Evolutionary conservation across 2,329 filamentous ascomycete species (phyloP), one percentile per base, ranked within the genome.

Genomic region (Xylaria sp.): DNA sequence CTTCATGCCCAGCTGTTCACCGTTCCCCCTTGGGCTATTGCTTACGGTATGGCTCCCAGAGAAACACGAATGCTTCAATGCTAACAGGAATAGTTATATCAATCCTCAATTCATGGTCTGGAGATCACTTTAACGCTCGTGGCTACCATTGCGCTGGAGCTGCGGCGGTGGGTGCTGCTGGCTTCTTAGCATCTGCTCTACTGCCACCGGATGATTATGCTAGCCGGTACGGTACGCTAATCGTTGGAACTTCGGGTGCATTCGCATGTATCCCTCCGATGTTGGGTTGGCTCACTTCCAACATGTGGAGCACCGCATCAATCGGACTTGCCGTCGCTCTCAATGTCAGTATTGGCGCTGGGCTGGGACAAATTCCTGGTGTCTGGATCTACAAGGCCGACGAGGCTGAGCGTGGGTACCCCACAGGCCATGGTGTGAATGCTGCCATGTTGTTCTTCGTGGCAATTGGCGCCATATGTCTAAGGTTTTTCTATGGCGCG

Each of bases 311-410:
- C 64, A 92, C 91, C 0, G 87, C 88, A 0, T 86, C 90, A 0
- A 87, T 88, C 0, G 91, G 91, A 0, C 83, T 93, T 12, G 91
- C 90, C 1, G 91, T 93, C 64, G 91, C 90, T 0, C 79, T 93
- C 70, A 92, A 93, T 71, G 87, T 93, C 18, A 89, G 88, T 1
- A 84, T 91, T 36, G 85, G 85, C 58, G 90, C 90, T 0, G 90
- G 90, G 0, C 84, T 90, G 0, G 91, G 91, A 0, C 91, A 93
- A 78, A 93, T 93, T 49, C 86, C 89, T 0, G 91, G 90, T 0
- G 89, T 92, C 0, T 93, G 90, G 90, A 92, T 92, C 70, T 93
- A 92, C 80, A 91, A 90, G 75, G 83, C 86, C 0, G 80, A 86
- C 12, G 89, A 93, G 78, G 86, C 84, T 20, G 78, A 80, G 25